phyloP scores from a whole-genome alignment of 176 grass and related monocot species.

The bread wheat (Triticum aestivum) region DNA sequence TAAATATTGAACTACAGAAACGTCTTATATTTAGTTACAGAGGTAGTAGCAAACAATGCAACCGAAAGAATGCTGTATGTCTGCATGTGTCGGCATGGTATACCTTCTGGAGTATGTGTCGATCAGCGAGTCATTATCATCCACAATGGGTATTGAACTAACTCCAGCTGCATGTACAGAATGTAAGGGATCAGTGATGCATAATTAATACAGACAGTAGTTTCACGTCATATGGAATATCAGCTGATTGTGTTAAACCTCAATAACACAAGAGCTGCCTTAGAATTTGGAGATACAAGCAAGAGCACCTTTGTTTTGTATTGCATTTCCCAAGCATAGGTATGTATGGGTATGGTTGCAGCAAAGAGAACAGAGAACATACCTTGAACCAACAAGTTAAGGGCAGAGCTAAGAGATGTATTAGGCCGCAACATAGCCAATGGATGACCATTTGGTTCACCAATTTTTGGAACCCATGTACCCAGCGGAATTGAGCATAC shows the following conservation, averaged over 20 bases:
- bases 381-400: slow-evolving; percentile 94
- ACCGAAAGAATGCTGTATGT: not conserved
- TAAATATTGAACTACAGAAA: no score
- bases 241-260: not conserved
- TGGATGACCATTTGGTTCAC: slow-evolving; percentile 70
- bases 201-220: not conserved
- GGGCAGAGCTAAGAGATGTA: slow-evolving; percentile 75
- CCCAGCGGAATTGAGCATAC: slow-evolving; percentile 82
- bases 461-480: slow-evolving; percentile 88
- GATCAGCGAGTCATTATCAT: slow-evolving; percentile 87
- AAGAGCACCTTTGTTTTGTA: slow-evolving; percentile 13
- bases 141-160: slow-evolving; percentile 93
- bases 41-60: not conserved
- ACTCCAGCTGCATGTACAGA: slow-evolving; percentile 61
- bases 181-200: slow-evolving; percentile 3
- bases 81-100: not conserved
- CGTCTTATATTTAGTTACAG: no score
- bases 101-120: slow-evolving; percentile 99
- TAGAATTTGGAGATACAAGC: slow-evolving; percentile 1
- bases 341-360: not conserved
- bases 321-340: slow-evolving; percentile 1
- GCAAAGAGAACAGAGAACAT: slow-evolving; percentile 19
- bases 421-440: slow-evolving; percentile 68
- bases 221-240: not conserved
- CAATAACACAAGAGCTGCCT: not conserved